Base-by-base conservation (phyloP, 2,329 filamentous ascomycete genomes). In the Aspergillus spinulosporus region DNA sequence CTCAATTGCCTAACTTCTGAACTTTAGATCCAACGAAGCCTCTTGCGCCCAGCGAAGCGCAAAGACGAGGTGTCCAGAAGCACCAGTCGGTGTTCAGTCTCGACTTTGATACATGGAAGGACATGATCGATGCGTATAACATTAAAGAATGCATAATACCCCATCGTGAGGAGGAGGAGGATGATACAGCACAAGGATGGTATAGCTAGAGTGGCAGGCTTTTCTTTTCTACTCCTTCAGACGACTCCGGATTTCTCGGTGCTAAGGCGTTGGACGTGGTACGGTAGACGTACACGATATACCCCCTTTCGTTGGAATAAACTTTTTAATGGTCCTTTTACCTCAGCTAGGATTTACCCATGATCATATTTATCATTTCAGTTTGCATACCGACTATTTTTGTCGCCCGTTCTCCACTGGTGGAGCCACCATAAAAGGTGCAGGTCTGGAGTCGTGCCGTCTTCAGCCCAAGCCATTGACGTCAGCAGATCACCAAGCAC, bases 61-160 rank as follows among this genome's bases (percentile, higher is more conserved):
- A 76, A 62, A 69, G 74, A 53, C 80, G 83, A 58, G 82, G 84
- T 40, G 78, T 84, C 14, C 79, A 85, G 57, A 86, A 89, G 64
- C 88, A 94, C 60, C 94, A 99, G 74, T 90, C 92, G 9, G 88
- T 99, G 21, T 84, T 97, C 69, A 88, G 89, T 9, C 84, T 99
- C 59, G 92, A 97, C 64, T 94, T 92, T 78, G 81, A 84, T 1
- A 89, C 84, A 0, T 99, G 93, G 93, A 78, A 84, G 63, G 83
- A 89, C 15, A 80, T 97, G 44, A 87, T 96, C 48, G 73, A 88
- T 7, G 84, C 84, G 0, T 95, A 92, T 66, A 78, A 88, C 28
- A 90, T 97, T 62, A 82, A 77, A n/a, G 80, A 90, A 61, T 81
- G 89, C 1, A 87, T 97, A 73, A 97, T 99, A 60, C 83, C 87